Conservation (phyloP, 306 rosid genomes). For the Dalbergia cultrata region DNA sequence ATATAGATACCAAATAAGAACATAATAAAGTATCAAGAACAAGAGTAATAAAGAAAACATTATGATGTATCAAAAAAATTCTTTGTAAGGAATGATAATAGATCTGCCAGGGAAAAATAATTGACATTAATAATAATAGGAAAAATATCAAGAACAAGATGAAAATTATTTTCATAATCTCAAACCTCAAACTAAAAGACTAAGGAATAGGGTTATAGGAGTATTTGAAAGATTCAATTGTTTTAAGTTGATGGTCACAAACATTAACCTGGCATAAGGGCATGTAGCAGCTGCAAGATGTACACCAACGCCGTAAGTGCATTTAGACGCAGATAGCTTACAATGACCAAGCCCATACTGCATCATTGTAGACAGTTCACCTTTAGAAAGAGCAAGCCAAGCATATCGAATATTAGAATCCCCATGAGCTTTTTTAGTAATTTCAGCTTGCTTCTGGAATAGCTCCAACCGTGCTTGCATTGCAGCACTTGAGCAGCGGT, state of each 20-base stretch:
- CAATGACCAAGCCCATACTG: constrained; percentile 77
- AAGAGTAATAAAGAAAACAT: constrained; percentile 3
- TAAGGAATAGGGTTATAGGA: background rate
- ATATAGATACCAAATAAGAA: constrained; percentile 20
- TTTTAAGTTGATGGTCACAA: constrained; percentile 18
- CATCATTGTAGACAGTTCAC: constrained; percentile 64
- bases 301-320: constrained; percentile 71
- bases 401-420: constrained; percentile 80
- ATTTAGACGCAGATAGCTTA: constrained; percentile 58
- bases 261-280: constrained; percentile 64
- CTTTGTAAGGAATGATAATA: background rate
- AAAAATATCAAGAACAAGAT: background rate
- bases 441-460: constrained; percentile 82
- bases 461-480: constrained; percentile 72
- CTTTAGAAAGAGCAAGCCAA: constrained; percentile 81
- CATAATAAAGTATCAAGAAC: background rate
- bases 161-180: background rate
- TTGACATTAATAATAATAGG: background rate
- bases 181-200: background rate
- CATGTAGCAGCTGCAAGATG: constrained; percentile 70
- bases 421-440: constrained; percentile 63
- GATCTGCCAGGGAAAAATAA: background rate
- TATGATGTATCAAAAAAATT: background rate
- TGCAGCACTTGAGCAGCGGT: constrained; percentile 52
- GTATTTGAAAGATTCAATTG: background rate